These are phyloP conservation scores for Ceratobasidium theobromae DNA, from an alignment of 1,284 basidiomycete species.

Conservation along the genomic window DNA sequence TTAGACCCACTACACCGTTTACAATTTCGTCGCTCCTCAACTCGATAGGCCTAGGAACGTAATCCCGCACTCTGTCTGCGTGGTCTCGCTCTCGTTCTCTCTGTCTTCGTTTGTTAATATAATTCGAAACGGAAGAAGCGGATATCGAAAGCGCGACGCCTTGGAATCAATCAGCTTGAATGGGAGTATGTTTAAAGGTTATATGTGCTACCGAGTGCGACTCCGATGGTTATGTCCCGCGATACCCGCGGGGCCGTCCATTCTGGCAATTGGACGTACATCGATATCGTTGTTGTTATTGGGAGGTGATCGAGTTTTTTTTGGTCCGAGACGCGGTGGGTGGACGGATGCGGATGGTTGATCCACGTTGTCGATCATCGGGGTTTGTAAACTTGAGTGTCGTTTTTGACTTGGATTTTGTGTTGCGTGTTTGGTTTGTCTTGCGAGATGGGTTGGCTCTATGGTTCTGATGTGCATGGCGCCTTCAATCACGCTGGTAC, in stretches of 20 bases:
- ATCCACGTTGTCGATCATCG: too few species aligned
- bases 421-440: too few species aligned
- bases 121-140: conserved; percentile 20
- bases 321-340: too few species aligned
- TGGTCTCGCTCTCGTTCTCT: conserved; percentile 16
- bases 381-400: too few species aligned
- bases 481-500: too few species aligned
- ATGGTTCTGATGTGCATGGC: too few species aligned
- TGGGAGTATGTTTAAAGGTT: neutral
- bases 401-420: too few species aligned
- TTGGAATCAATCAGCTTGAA: neutral
- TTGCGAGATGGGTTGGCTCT: too few species aligned
- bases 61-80: conserved; percentile 16
- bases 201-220: conserved; percentile 17
- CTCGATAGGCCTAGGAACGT: conserved; percentile 24
- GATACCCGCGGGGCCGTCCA: conserved; percentile 12
- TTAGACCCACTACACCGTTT: conserved; percentile 75
- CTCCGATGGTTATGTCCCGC: conserved; percentile 31
- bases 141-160: conserved; percentile 34
- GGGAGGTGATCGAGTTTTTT: too few species aligned
- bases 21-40: conserved; percentile 54
- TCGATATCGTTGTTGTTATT: too few species aligned
- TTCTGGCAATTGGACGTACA: neutral
- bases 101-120: conserved; percentile 10
- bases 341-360: too few species aligned